Conservation (phyloP, 768 basidiomycete genomes). For the Kwoniella heveanensis region DNA sequence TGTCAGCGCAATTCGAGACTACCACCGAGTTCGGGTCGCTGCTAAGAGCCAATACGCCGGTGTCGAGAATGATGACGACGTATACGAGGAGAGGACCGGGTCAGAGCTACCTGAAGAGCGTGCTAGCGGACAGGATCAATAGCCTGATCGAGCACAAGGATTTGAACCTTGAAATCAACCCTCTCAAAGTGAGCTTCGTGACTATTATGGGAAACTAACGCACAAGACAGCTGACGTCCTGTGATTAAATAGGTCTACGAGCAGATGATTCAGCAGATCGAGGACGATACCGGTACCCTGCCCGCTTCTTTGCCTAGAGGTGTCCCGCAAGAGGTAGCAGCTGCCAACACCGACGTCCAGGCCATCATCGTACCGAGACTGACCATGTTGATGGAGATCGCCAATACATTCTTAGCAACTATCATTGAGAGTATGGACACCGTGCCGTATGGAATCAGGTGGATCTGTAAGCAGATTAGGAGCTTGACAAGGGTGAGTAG, state of each 20-base stretch:
- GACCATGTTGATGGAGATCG: constrained; percentile 99
- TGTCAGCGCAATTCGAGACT: constrained; percentile 98
- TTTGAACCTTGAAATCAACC: constrained; percentile 98
- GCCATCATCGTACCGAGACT: constrained; percentile 95
- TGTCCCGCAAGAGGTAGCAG: constrained; percentile 90
- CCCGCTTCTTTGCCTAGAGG: constrained; percentile 89
- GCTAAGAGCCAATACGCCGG: constrained; percentile 96
- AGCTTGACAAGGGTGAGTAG: constrained; percentile 81
- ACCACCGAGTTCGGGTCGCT: constrained; percentile 99
- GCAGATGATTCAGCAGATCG: constrained; percentile 98
- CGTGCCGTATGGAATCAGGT: constrained; percentile 97
- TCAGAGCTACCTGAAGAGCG: constrained; percentile 96
- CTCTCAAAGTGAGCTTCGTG: constrained; percentile 73
- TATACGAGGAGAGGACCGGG: constrained; percentile 98
- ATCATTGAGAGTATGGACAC: constrained; percentile 99
- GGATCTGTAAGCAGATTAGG: constrained; percentile 99
- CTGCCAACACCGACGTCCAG: constrained; percentile 92
- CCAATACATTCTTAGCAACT: constrained; percentile 92
- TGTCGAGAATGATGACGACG: constrained; percentile 99
- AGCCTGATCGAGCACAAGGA: constrained; percentile 99
- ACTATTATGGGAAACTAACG: neutral
- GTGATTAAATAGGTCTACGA: constrained; percentile 78
- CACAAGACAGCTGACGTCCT: neutral
- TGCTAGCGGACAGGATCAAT: constrained; percentile 96
- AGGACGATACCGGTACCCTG: constrained; percentile 90